phyloP scores from a whole-genome alignment of 768 basidiomycete species.

The Suillus tomentosus region DNA sequence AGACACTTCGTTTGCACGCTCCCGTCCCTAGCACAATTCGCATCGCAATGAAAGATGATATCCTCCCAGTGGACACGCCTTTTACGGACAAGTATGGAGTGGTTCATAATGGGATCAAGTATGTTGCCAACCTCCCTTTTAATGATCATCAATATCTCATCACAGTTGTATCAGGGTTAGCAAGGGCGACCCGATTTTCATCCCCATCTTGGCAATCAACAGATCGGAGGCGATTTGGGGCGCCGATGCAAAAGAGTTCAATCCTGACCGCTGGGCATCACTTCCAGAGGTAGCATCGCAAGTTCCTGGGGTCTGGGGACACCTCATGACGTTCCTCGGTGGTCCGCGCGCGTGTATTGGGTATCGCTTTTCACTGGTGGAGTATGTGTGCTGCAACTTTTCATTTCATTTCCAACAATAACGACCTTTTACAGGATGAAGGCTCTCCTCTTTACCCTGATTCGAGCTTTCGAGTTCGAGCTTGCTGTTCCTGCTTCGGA shows the following conservation, averaged over 20 bases:
- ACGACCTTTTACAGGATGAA: slow-evolving; percentile 34
- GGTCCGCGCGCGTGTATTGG: slow-evolving; percentile 70
- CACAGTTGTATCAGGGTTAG: slow-evolving; percentile 30
- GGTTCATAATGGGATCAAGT: slow-evolving; percentile 43
- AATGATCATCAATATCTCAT: background rate
- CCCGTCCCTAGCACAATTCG: slow-evolving; percentile 49
- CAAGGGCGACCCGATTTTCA: slow-evolving; percentile 48
- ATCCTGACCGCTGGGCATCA: slow-evolving; percentile 63
- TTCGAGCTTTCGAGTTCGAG: slow-evolving; percentile 54
- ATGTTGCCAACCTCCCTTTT: slow-evolving; percentile 2
- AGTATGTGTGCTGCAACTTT: slow-evolving; percentile 39
- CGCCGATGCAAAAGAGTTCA: slow-evolving; percentile 62
- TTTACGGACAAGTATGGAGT: slow-evolving; percentile 46
- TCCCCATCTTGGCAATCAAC: slow-evolving; percentile 59
- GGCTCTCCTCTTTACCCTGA: slow-evolving; percentile 48
- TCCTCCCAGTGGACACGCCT: slow-evolving; percentile 51
- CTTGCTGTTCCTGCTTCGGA: slow-evolving; percentile 51
- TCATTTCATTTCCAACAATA: background rate
- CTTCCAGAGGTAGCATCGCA: slow-evolving; percentile 43
- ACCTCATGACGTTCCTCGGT: slow-evolving; percentile 62
- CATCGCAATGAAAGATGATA: slow-evolving; percentile 52
- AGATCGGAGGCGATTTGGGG: slow-evolving; percentile 60
- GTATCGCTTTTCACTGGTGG: slow-evolving; percentile 62
- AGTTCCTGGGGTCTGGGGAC: slow-evolving; percentile 63
- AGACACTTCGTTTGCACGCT: slow-evolving; percentile 57